Base-by-base conservation (phyloP, 345 rosid species). In the Salix purpurea region DNA sequence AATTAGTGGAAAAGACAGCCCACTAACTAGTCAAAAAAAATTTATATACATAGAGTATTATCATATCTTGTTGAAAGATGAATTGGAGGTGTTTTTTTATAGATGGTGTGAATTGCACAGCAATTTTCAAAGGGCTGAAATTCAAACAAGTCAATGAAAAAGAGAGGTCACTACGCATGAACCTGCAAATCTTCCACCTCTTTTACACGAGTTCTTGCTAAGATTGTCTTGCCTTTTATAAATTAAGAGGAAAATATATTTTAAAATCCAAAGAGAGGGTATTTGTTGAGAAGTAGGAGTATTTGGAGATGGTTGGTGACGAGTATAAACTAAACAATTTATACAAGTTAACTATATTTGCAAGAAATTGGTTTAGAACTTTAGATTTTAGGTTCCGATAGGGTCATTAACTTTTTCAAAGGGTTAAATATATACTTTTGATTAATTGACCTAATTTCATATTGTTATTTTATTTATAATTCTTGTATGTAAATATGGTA, bases 1-100 rank as follows among this genome's bases (percentile, higher is more conserved):
- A 72, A 70, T 80, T 72, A 78, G 80, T 80, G 86, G 77, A 72
- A 83, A 72, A 68, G 77, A 78, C 84, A 75, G 68, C 78, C 77
- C 89, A 81, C 84, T 79, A 83, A 81, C 84, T 79, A 81, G 77
- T 83, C 82, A 77, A 75, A 75, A 26, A 26, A 24, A 1, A 24
- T 79, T 72, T 75, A 24, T 76, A 37, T 74, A 62, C 69, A 42
- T 76, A 42, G 28, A 66, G 60, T 73, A 70, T 75, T 50, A 74
- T 76, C 74, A 56, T 50, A 65, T 73, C 56, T 28, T 68, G 62
- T 64, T 70, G 80, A 71, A 74, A 67, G 14, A 42, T 15, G n/a
- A 70, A 52, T 40, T 15, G 13, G 24, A 26, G 18, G 15, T 67
- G 18, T 44, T n/a, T 7, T 36, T 18, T 40, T 23, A 7, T 32